A percentile compares a stretch with the other conserved stretches of the same genome.
These are phyloP conservation scores for Cutaneotrichosporon cavernicola DNA, from an alignment of 1,284 basidiomycete species.

Conservation along the genomic window DNA sequence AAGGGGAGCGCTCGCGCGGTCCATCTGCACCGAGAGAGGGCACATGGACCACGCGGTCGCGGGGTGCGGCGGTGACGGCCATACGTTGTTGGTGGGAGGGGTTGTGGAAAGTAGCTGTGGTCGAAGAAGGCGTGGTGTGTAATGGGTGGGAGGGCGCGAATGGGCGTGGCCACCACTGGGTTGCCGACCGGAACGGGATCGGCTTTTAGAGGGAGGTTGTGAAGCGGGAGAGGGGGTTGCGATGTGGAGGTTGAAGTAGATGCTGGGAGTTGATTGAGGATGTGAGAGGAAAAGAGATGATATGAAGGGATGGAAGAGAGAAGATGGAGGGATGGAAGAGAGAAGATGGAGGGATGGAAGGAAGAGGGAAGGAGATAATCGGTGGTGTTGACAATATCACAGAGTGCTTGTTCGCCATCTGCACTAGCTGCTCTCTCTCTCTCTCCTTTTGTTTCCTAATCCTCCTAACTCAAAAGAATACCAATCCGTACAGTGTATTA, in stretches of 20 bases:
- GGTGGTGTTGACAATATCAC: neutral
- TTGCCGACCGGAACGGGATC: conserved; percentile 1
- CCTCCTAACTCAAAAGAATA: neutral
- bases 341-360: neutral
- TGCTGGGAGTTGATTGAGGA: neutral
- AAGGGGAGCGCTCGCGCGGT: conserved; percentile 9
- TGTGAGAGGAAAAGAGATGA: neutral
- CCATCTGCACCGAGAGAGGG: neutral
- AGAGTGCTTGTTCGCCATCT: neutral
- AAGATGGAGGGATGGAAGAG: neutral
- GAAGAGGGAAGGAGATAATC: neutral
- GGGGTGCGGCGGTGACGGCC: conserved; percentile 7
- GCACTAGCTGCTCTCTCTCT: neutral
- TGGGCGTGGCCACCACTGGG: conserved; percentile 1
- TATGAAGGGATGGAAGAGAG: conserved; percentile 3
- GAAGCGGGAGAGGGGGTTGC: neutral
- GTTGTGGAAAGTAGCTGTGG: neutral
- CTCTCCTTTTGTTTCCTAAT: neutral
- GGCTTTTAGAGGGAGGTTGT: neutral
- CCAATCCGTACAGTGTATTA: neutral
- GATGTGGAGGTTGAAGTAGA: neutral
- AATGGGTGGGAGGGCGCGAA: conserved; percentile 2
- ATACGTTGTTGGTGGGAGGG: conserved; percentile 3
- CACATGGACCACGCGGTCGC: conserved; percentile 1
- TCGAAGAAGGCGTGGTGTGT: neutral